phyloP scores from a whole-genome alignment of 345 rosid genomes.

The Eucalyptus leucophloia region DNA sequence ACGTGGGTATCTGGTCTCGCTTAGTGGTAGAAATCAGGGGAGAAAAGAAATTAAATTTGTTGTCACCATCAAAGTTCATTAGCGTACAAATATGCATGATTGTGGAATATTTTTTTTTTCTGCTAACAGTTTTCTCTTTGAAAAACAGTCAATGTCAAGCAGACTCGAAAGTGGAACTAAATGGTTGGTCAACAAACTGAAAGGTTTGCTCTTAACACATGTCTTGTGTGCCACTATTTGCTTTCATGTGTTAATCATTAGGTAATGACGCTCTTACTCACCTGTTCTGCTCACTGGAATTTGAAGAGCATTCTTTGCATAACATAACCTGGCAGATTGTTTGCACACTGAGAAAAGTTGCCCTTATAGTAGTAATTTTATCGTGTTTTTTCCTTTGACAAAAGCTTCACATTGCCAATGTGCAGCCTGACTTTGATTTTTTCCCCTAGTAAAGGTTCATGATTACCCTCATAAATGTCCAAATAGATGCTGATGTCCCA shows the following conservation, averaged over 20 bases:
- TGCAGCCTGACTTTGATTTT: not conserved
- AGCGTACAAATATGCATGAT: not conserved
- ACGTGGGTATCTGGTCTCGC: not conserved
- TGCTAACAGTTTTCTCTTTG: not conserved
- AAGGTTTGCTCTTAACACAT: slow-evolving; percentile 33
- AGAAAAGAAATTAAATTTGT: not conserved
- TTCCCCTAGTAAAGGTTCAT: not conserved
- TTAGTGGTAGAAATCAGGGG: not conserved
- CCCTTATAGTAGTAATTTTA: not conserved
- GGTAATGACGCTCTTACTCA: not conserved
- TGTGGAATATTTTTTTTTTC: not conserved
- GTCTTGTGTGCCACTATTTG: not conserved
- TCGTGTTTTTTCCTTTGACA: not conserved
- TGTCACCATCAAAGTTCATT: not conserved
- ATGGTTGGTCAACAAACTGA: slow-evolving; percentile 87
- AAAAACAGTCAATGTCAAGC: slow-evolving; percentile 54
- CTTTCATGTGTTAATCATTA: not conserved
- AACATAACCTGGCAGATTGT: not conserved
- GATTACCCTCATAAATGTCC: not conserved
- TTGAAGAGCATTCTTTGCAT: not conserved
- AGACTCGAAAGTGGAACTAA: slow-evolving; percentile 87
- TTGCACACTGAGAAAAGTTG: not conserved
- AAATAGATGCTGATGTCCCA: not conserved
- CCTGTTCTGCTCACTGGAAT: not conserved
- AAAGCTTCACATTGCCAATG: not conserved